These are phyloP conservation scores for Gossypium anomalum DNA, from an alignment of 345 rosid genomes.

Conservation along the genomic window DNA sequence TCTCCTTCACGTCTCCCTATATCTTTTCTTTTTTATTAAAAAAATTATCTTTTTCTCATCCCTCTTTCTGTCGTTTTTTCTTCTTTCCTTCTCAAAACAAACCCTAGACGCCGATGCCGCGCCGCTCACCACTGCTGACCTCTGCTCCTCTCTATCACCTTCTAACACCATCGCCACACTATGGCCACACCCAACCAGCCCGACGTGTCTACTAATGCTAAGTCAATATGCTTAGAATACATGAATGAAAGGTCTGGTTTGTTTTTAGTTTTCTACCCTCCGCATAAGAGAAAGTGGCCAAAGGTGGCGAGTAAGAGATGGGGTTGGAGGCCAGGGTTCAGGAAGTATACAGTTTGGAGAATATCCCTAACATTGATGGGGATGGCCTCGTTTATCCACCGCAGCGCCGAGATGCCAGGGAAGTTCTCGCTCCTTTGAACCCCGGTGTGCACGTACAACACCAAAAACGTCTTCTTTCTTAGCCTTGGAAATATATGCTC, in stretches of 20 bases:
- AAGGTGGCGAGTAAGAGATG: neutral
- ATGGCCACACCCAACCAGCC: neutral
- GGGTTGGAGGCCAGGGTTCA: neutral
- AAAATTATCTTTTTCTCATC: too few relatives aligned
- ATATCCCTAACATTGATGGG: neutral
- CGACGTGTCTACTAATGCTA: neutral
- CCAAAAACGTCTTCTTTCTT: neutral
- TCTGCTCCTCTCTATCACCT: too few relatives aligned
- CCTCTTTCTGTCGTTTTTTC: too few relatives aligned
- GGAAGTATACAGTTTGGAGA: neutral
- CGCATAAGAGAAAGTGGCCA: neutral
- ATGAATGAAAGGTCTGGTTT: neutral
- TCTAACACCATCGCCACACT: too few relatives aligned
- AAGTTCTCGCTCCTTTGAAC: neutral
- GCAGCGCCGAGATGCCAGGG: neutral
- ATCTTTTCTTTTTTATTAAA: too few relatives aligned
- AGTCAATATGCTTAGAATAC: neutral
- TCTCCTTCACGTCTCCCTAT: too few relatives aligned
- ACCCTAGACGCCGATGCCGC: too few relatives aligned
- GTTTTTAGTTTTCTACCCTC: neutral
- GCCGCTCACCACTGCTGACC: too few relatives aligned
- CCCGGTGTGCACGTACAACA: neutral
- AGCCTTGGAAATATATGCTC: slow-evolving; percentile 1
- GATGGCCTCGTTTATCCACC: neutral
- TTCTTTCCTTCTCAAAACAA: too few relatives aligned